Conservation (phyloP, 768 basidiomycete species). For the Rhizopogon vinicolor region DNA sequence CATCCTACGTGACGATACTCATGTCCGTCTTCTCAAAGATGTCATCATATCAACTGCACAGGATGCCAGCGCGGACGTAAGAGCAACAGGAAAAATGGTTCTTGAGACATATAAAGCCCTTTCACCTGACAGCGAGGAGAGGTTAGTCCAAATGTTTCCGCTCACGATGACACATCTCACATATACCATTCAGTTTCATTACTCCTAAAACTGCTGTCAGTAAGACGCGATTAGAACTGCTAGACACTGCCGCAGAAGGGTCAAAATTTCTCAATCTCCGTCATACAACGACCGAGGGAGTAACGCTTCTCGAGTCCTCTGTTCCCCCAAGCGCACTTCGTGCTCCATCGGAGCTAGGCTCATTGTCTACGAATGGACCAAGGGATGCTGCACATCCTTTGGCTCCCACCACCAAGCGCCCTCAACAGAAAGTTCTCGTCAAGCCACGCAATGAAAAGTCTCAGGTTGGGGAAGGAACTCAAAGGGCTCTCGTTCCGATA, state of each 20-base stretch:
- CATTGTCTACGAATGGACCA: neutral
- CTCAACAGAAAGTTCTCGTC: neutral
- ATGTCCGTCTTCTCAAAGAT: slow-evolving; percentile 62
- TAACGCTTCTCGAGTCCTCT: too few species aligned
- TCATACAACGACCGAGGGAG: too few species aligned
- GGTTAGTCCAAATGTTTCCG: slow-evolving; percentile 36
- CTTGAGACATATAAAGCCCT: slow-evolving; percentile 74
- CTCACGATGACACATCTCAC: slow-evolving; percentile 2
- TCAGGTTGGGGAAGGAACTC: slow-evolving; percentile 15
- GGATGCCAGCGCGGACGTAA: slow-evolving; percentile 73
- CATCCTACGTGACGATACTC: slow-evolving; percentile 68
- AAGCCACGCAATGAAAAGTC: neutral
- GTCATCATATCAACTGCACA: slow-evolving; percentile 63
- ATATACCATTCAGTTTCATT: slow-evolving; percentile 21
- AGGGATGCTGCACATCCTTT: neutral
- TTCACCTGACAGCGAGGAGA: slow-evolving; percentile 62
- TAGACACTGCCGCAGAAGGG: too few species aligned
- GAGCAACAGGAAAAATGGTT: slow-evolving; percentile 62
- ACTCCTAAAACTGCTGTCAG: slow-evolving; percentile 65
- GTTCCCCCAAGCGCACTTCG: too few species aligned
- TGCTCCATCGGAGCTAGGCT: neutral
- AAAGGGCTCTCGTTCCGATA: slow-evolving; percentile 26
- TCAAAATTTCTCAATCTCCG: too few species aligned
- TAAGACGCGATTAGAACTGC: slow-evolving; percentile 68
- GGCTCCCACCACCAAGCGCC: slow-evolving; percentile 1